Conservation (phyloP, 139 green algal species). For the Eudorina sp. region DNA sequence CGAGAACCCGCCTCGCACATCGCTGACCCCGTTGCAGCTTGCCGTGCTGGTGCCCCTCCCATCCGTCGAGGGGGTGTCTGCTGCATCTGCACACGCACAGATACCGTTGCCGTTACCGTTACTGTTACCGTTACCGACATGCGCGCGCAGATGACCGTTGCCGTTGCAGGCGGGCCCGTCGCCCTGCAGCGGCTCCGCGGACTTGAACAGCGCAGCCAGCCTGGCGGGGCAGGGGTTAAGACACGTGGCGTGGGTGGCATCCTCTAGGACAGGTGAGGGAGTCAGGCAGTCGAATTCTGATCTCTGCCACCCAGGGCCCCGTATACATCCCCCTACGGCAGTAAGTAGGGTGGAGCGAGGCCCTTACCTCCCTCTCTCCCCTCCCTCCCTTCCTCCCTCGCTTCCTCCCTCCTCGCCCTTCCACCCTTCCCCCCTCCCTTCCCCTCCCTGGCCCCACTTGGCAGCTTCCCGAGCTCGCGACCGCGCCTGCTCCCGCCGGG, state of each 20-base stretch:
- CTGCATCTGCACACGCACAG: no score
- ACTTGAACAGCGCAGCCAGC: constrained; percentile 20
- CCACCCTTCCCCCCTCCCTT: neutral
- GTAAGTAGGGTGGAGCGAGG: no score
- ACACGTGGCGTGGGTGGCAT: neutral
- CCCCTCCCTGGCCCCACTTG: neutral
- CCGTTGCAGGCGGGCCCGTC: neutral
- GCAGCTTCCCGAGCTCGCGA: constrained; percentile 10
- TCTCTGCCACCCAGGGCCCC: no score
- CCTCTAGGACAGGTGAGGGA: no score
- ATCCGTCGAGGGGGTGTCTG: no score
- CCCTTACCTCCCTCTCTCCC: neutral
- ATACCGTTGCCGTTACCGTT: neutral
- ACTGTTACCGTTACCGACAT: neutral
- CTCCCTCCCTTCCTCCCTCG: neutral
- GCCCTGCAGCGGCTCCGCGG: neutral
- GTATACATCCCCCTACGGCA: neutral
- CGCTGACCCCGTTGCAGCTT: no score
- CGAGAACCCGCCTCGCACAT: constrained; percentile 23
- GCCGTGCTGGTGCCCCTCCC: no score
- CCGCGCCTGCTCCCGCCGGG: constrained; percentile 8
- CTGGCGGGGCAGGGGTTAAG: neutral
- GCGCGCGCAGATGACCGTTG: no score
- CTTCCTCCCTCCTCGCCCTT: neutral
- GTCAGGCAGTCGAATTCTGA: no score